Evolutionary conservation across 2,329 filamentous ascomycete genomes (phyloP).

Genomic region (Diaporthe caulivora): DNA sequence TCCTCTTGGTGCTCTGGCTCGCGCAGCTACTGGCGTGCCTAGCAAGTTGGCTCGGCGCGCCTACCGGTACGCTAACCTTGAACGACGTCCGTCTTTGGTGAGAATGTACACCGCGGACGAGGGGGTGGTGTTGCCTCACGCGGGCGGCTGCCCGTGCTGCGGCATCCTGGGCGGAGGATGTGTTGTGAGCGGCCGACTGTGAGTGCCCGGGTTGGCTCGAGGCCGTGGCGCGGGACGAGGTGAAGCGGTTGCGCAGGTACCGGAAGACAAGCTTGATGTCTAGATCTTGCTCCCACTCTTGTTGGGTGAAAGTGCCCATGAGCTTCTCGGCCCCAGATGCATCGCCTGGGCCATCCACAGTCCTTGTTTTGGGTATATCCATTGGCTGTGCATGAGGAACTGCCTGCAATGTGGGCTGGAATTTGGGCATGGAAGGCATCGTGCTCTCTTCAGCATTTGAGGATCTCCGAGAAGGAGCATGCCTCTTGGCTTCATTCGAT

Average conservation of each 20-base stretch:
- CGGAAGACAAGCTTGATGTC: constrained; percentile 93
- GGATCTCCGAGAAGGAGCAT: constrained; percentile 17
- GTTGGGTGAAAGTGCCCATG: constrained; percentile 66
- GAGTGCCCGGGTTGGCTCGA: constrained; percentile 57
- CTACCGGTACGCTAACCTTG: constrained; percentile 65
- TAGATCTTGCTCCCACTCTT: constrained; percentile 94
- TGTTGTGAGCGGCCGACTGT: constrained; percentile 61
- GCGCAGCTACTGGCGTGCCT: constrained; percentile 78
- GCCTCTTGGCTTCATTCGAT: constrained; percentile 41
- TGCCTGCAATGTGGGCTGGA: constrained; percentile 56
- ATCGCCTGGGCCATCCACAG: constrained; percentile 35
- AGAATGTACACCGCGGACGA: constrained; percentile 74
- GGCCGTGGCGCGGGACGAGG: constrained; percentile 57
- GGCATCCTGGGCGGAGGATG: constrained; percentile 70
- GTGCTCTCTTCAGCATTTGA: constrained; percentile 34
- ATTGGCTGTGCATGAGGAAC: constrained; percentile 55
- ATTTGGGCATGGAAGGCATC: constrained; percentile 52
- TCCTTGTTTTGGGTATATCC: constrained; percentile 50
- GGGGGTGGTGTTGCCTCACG: constrained; percentile 89
- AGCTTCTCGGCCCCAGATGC: constrained; percentile 39
- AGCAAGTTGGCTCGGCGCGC: constrained; percentile 48
- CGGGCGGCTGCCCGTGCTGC: constrained; percentile 81
- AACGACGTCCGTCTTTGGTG: constrained; percentile 67
- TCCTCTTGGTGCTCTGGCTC: constrained; percentile 86
- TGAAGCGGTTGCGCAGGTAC: constrained; percentile 84